Conservation (phyloP, 352 stramenopile species). For the Phytophthora tentaculata region DNA sequence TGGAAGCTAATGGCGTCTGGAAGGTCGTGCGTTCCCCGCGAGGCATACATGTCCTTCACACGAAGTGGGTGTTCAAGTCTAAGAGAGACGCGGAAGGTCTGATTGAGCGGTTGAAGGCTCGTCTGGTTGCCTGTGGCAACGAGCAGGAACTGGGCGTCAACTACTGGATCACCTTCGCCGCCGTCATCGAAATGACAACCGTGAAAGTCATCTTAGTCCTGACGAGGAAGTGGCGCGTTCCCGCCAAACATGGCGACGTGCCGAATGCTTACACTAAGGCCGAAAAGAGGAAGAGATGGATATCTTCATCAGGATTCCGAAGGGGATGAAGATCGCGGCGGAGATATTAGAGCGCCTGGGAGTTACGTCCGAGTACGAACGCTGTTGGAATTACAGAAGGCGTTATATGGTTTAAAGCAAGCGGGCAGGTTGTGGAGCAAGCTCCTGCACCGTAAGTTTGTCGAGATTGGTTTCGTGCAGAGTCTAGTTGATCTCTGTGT, state of each 20-base stretch:
- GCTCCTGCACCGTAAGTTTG: background rate
- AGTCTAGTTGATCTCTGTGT: background rate
- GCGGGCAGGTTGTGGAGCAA: background rate
- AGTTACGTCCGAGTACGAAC: background rate
- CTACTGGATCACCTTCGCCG: background rate
- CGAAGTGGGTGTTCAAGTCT: background rate
- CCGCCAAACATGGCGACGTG: background rate
- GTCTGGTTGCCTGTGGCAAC: background rate
- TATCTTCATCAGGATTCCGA: background rate
- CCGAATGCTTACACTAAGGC: background rate
- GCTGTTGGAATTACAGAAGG: background rate
- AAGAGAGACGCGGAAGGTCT: background rate
- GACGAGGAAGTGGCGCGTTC: background rate
- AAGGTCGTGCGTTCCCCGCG: too few species aligned
- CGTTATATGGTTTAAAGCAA: background rate
- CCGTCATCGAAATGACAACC: background rate
- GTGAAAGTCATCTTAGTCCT: background rate
- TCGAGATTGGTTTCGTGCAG: background rate
- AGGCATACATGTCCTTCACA: background rate
- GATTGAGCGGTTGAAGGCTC: background rate
- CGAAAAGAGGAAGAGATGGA: background rate
- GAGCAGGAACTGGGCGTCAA: background rate
- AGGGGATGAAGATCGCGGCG: background rate
- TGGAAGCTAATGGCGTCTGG: too few species aligned
- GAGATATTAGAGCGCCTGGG: background rate